phyloP scores from a whole-genome alignment of 1,139 yeast genomes.

The Saccharomyces uvarum region DNA sequence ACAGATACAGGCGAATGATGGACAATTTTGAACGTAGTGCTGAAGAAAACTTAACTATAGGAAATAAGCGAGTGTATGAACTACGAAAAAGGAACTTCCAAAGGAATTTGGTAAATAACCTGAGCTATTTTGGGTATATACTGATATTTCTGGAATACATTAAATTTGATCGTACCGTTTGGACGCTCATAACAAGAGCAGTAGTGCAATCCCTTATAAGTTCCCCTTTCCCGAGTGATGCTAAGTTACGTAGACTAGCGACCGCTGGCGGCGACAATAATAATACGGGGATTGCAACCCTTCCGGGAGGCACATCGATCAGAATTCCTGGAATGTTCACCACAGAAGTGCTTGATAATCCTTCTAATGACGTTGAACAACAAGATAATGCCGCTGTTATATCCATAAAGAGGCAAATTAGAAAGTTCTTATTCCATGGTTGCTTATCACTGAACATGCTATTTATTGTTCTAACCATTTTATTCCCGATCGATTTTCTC shows the following conservation, averaged over 20 bases:
- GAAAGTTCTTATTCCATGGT: slow-evolving; percentile 23
- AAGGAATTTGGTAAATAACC: slow-evolving; percentile 16
- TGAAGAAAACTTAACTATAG: background rate
- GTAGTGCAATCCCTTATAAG: slow-evolving; percentile 29
- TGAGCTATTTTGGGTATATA: slow-evolving; percentile 21
- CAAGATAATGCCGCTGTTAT: slow-evolving; percentile 11
- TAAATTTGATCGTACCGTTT: slow-evolving; percentile 24
- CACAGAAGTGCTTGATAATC: slow-evolving; percentile 8
- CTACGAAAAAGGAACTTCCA: slow-evolving; percentile 24
- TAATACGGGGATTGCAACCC: slow-evolving; percentile 12
- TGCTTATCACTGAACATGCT: slow-evolving; percentile 24
- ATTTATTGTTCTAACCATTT: slow-evolving; percentile 21
- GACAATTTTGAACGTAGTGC: background rate
- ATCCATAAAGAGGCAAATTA: slow-evolving; percentile 23
- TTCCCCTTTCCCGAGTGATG: slow-evolving; percentile 32
- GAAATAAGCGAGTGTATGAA: slow-evolving; percentile 15
- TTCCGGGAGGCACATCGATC: slow-evolving; percentile 6
- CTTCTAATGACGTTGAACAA: background rate
- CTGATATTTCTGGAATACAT: slow-evolving; percentile 23
- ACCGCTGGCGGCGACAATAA: slow-evolving; percentile 15
- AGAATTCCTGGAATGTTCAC: slow-evolving; percentile 24
- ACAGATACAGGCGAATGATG: background rate
- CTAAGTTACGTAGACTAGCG: slow-evolving; percentile 15
- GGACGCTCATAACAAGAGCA: slow-evolving; percentile 21
- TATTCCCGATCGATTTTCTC: slow-evolving; percentile 25